A percentile compares a stretch with the other conserved stretches of the same genome.
Conservation (phyloP, 2,329 filamentous ascomycete genomes). For the Colletotrichum endophyticum region DNA sequence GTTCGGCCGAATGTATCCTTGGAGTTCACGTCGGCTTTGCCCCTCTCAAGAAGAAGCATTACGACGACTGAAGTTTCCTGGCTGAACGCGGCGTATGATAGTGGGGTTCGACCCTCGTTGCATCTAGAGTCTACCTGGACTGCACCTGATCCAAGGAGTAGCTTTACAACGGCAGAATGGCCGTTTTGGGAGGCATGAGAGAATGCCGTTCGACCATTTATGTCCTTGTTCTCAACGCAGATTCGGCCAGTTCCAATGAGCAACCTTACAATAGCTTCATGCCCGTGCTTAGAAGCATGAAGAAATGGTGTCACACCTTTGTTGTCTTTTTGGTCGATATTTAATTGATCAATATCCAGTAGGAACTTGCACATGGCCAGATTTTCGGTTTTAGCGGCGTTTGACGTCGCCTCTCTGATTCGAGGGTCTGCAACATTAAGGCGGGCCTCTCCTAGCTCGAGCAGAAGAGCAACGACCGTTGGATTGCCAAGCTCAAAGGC, state of each 20-base stretch:
- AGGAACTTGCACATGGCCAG: not conserved
- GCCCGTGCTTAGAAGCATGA: accelerated
- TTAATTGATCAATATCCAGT: accelerated
- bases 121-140: not conserved
- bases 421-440: accelerated
- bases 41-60: not conserved
- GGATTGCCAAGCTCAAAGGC: accelerated
- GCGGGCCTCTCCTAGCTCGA: not conserved
- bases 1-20: not conserved
- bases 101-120: accelerated
- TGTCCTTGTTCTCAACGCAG: too few species aligned
- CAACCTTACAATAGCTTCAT: accelerated
- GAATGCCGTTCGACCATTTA: not conserved
- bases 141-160: not conserved
- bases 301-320: not conserved
- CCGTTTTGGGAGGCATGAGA: not conserved
- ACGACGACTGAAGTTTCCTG: accelerated
- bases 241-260: not conserved
- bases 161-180: not conserved
- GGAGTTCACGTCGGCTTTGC: not conserved
- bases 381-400: accelerated
- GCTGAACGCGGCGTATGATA: not conserved
- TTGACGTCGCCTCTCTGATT: not conserved
- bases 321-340: too few species aligned
- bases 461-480: not conserved